A percentile compares a stretch with the other conserved stretches of the same genome.
Conservation (phyloP, 129 eudicot genomes). For the Gnaphalium uliginosum region DNA sequence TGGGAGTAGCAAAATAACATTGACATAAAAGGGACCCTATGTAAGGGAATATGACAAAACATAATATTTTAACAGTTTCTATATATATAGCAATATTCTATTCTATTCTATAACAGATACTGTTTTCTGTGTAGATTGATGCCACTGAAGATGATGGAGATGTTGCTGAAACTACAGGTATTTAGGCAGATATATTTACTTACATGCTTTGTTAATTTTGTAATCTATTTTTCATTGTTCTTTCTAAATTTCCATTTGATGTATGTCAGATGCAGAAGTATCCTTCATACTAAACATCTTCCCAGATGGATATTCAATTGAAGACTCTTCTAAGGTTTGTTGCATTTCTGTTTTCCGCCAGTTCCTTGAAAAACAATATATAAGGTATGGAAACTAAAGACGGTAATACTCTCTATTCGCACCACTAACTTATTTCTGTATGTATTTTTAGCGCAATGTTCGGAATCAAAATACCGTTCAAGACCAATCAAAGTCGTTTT, state of each 20-base stretch:
- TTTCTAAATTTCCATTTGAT: not conserved
- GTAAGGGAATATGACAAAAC: not conserved
- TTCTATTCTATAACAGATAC: not conserved
- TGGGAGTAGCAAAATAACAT: too few relatives aligned
- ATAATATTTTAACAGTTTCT: not conserved
- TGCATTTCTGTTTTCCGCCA: constrained; percentile 1
- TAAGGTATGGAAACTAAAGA: not conserved
- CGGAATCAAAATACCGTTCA: constrained; percentile 9
- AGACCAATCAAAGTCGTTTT: constrained; percentile 23
- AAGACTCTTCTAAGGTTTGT: constrained; percentile 38
- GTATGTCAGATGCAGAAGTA: constrained; percentile 48
- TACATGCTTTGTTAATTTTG: not conserved
- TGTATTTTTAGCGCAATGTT: constrained; percentile 10
- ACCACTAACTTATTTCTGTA: constrained; percentile 19
- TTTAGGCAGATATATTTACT: constrained; percentile 12
- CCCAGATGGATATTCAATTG: constrained; percentile 34
- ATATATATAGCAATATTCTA: not conserved
- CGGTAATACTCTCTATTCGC: not conserved
- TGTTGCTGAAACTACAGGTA: constrained; percentile 40
- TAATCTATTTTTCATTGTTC: not conserved
- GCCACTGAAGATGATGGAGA: constrained; percentile 28
- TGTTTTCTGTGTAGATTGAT: constrained; percentile 38
- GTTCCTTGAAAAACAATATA: not conserved
- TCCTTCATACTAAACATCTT: constrained; percentile 41
- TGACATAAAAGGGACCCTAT: not conserved